These are phyloP conservation scores for Martensiomyces pterosporus DNA, from an alignment of 192 early-diverging fungal species.

Conservation along the genomic window DNA sequence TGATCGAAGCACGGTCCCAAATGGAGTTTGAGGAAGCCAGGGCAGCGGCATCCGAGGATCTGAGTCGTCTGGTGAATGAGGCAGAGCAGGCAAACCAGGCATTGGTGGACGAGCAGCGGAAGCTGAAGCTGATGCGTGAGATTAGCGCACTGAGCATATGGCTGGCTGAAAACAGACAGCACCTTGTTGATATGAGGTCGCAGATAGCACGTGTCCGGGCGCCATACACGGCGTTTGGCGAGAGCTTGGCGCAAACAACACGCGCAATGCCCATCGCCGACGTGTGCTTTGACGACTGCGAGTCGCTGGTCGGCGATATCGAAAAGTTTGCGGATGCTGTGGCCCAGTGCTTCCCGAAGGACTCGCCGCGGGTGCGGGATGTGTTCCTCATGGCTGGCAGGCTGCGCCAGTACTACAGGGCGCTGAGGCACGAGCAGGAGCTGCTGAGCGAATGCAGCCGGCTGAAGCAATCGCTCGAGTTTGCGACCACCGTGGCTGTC, in stretches of 20 bases:
- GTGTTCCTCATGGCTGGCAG: conserved; percentile 8
- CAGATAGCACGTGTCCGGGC: conserved; percentile 11
- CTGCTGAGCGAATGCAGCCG: conserved; percentile 31
- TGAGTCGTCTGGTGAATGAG: conserved; percentile 14
- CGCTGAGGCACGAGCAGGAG: conserved; percentile 17
- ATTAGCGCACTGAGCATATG: conserved; percentile 22
- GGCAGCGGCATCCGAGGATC: conserved; percentile 11
- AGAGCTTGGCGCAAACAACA: conserved; percentile 19
- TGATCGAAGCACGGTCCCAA: conserved; percentile 37
- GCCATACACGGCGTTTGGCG: conserved; percentile 18
- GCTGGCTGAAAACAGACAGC: conserved; percentile 14
- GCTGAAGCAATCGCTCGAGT: conserved; percentile 27
- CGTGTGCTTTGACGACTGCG: conserved; percentile 19
- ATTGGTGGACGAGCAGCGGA: conserved; percentile 22
- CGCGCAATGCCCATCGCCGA: conserved; percentile 37
- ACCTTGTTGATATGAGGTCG: conserved; percentile 14
- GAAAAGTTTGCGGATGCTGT: conserved; percentile 19
- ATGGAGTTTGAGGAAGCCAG: conserved; percentile 33
- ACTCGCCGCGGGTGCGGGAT: conserved; percentile 1
- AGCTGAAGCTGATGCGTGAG: conserved; percentile 37
- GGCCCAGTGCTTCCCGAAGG: conserved; percentile 5
- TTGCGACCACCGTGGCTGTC: conserved; percentile 21
- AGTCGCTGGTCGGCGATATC: conserved; percentile 26
- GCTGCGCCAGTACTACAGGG: conserved; percentile 16
- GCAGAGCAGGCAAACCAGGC: conserved; percentile 13